These are phyloP conservation scores for Codiaeum variegatum DNA, from an alignment of 441 rosid species.

Conservation along the genomic window DNA sequence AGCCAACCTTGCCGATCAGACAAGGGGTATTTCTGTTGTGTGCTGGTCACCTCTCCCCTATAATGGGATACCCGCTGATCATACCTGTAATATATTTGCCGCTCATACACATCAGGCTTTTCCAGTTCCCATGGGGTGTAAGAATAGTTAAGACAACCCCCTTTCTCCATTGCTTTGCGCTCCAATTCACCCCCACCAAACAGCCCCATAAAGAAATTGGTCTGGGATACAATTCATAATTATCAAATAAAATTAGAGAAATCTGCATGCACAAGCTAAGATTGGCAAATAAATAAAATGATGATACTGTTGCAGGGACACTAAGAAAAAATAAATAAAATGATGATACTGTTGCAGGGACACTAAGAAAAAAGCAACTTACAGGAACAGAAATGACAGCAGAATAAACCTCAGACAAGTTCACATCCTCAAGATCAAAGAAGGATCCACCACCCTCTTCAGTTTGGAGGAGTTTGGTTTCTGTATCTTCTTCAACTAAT, in stretches of 20 bases:
- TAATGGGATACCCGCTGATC: conserved; percentile 70
- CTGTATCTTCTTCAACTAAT: conserved; percentile 88
- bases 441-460: conserved; percentile 76
- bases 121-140: conserved; percentile 87
- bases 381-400: conserved; percentile 64
- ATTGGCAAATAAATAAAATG: conserved; percentile 2
- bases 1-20: conserved; percentile 73
- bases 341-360: background rate
- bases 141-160: conserved; percentile 80
- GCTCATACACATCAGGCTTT: conserved; percentile 68
- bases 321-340: conserved; percentile 6
- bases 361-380: conserved; percentile 30
- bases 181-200: conserved; percentile 81
- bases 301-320: background rate
- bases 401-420: conserved; percentile 69
- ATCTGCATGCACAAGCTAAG: conserved; percentile 8
- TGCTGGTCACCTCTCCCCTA: conserved; percentile 89
- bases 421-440: conserved; percentile 80
- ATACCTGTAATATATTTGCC: conserved; percentile 75
- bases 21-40: conserved; percentile 77
- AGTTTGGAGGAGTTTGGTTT: conserved; percentile 52
- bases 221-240: conserved; percentile 33
- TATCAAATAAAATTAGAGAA: conserved; percentile 10
- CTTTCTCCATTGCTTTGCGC: conserved; percentile 78
- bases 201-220: conserved; percentile 64